Conservation (phyloP, 805 yeast genomes). For the Ogataea nakhonphanomensis region DNA sequence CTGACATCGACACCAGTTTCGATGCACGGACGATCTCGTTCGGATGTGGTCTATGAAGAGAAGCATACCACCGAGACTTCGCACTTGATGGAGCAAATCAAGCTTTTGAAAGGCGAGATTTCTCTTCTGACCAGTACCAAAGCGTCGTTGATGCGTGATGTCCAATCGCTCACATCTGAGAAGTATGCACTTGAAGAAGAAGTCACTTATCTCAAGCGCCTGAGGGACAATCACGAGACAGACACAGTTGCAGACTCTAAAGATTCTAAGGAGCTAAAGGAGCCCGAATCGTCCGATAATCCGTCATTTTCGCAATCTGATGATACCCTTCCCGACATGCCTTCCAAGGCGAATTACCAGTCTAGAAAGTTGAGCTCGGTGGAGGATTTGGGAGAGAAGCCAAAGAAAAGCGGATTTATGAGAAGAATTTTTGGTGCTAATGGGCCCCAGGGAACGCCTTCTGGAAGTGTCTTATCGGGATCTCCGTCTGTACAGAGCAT, state of each 20-base stretch:
- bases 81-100: constrained; percentile 39
- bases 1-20: constrained; percentile 42
- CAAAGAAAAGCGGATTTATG: constrained; percentile 28
- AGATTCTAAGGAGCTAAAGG: neutral
- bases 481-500: constrained; percentile 25
- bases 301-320: constrained; percentile 11
- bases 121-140: constrained; percentile 38
- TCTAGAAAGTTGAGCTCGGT: constrained; percentile 8
- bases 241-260: constrained; percentile 11
- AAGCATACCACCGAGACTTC: constrained; percentile 25
- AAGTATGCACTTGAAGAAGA: constrained; percentile 48
- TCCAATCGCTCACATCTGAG: constrained; percentile 45
- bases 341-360: neutral
- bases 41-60: constrained; percentile 42
- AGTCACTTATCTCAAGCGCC: constrained; percentile 28
- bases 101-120: constrained; percentile 38
- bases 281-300: constrained; percentile 10
- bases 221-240: constrained; percentile 6
- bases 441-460: constrained; percentile 1
- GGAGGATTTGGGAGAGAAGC: constrained; percentile 17
- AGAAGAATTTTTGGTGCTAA: constrained; percentile 30
- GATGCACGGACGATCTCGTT: constrained; percentile 39
- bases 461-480: constrained; percentile 4
- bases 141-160: constrained; percentile 44
- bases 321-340: constrained; percentile 6